Evolutionary conservation across 176 grass and related monocot species (phyloP).

Genomic region (Zea luxurians): DNA sequence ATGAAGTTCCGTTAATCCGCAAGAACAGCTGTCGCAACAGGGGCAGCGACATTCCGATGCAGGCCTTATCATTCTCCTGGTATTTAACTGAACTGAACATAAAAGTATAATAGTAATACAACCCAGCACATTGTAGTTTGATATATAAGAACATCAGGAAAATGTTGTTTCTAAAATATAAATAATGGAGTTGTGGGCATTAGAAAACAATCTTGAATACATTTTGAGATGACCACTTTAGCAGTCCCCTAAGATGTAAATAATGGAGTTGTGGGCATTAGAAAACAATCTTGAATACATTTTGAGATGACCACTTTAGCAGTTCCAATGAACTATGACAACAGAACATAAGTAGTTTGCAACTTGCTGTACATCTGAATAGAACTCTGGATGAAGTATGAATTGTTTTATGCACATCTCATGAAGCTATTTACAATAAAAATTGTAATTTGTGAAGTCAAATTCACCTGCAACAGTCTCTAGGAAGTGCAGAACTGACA

Average conservation of each 20-base stretch:
- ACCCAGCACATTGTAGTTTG: not conserved
- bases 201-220: too few species aligned
- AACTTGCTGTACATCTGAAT: not conserved
- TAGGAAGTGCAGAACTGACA: conserved; percentile 1
- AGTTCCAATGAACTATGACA: not conserved
- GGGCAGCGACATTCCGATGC: too few species aligned
- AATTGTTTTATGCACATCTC: not conserved
- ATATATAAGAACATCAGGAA: not conserved
- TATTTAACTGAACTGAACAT: not conserved
- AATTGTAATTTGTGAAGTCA: not conserved
- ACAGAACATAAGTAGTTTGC: not conserved
- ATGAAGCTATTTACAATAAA: not conserved
- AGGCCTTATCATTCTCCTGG: too few species aligned
- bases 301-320: too few species aligned
- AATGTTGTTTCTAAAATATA: not conserved
- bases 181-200: too few species aligned
- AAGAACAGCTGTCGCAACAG: too few species aligned
- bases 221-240: not conserved
- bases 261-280: too few species aligned
- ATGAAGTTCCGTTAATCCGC: too few species aligned
- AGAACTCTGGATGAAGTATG: not conserved
- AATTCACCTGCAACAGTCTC: not conserved
- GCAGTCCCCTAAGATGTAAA: too few species aligned
- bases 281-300: too few species aligned
- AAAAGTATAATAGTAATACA: not conserved